Evolutionary conservation across 2,329 filamentous ascomycete species (phyloP).

Genomic region (Alternaria incomplexa): DNA sequence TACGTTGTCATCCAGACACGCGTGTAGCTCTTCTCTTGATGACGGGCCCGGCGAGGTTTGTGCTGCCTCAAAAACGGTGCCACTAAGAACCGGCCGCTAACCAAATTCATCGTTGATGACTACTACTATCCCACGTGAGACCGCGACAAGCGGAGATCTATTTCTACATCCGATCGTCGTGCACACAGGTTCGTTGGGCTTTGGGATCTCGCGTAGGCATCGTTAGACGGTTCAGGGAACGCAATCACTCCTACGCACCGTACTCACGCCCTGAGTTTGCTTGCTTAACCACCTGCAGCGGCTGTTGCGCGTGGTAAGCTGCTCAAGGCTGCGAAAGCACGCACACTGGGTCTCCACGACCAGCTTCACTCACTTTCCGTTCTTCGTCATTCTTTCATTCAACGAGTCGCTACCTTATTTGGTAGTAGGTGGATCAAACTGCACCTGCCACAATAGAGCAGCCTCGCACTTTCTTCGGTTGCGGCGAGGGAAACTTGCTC

Average conservation of each 20-base stretch:
- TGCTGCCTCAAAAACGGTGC: background rate
- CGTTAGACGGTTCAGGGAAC: background rate
- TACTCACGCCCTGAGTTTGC: background rate
- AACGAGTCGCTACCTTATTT: background rate
- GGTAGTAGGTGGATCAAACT: background rate
- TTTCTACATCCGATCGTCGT: conserved; percentile 3
- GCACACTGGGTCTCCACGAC: background rate
- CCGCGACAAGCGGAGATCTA: conserved; percentile 11
- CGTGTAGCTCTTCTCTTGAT: background rate
- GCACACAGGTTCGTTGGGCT: background rate
- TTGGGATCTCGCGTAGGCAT: background rate
- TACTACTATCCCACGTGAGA: conserved; percentile 8
- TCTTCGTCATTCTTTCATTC: background rate
- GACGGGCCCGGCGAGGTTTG: background rate
- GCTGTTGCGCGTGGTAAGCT: background rate
- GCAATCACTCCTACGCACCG: background rate
- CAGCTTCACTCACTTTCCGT: background rate
- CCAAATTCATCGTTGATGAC: background rate
- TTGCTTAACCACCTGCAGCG: background rate
- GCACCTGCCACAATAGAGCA: conserved; percentile 16
- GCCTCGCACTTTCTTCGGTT: conserved; percentile 6
- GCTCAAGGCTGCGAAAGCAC: background rate
- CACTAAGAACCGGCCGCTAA: background rate
- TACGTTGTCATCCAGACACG: background rate
- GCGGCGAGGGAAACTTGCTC: background rate